phyloP scores from a whole-genome alignment of 441 rosid species.

The Theobroma grandiflorum region DNA sequence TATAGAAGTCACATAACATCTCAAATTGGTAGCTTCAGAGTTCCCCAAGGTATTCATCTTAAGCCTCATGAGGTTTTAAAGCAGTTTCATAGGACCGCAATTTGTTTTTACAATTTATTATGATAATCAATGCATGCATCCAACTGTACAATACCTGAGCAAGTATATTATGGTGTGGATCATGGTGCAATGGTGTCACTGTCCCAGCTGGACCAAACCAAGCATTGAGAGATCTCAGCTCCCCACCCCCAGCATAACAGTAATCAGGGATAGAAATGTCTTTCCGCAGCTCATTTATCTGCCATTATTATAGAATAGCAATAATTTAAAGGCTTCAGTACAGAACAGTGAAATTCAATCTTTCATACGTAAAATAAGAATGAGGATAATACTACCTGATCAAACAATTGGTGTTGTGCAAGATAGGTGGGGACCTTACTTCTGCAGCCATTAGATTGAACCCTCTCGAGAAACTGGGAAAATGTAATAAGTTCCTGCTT shows the following conservation, averaged over 20 bases:
- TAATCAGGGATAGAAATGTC: slow-evolving; percentile 93
- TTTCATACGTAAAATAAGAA: neutral
- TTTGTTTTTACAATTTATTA: neutral
- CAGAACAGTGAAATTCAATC: neutral
- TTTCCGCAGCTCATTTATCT: slow-evolving; percentile 83
- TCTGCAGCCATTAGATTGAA: slow-evolving; percentile 53
- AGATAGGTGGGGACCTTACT: slow-evolving; percentile 73
- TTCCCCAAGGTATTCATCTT: neutral
- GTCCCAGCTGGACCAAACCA: slow-evolving; percentile 99
- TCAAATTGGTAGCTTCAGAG: slow-evolving; percentile 10
- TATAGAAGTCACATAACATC: neutral
- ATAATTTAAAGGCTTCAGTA: slow-evolving; percentile 22
- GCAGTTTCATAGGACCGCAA: neutral
- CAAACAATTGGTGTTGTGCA: slow-evolving; percentile 97
- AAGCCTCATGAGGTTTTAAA: neutral
- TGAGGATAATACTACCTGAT: slow-evolving; percentile 61
- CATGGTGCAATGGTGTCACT: slow-evolving; percentile 96
- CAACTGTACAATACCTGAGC: slow-evolving; percentile 68
- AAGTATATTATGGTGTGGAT: slow-evolving; percentile 96
- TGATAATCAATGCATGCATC: neutral
- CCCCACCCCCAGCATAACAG: slow-evolving; percentile 92
- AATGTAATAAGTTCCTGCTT: slow-evolving; percentile 96
- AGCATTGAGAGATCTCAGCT: slow-evolving; percentile 84
- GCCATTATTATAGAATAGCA: slow-evolving; percentile 36
- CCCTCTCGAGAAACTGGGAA: slow-evolving; percentile 86